Base-by-base conservation (phyloP, 2,329 filamentous ascomycete species). In the Claviceps arundinis region DNA sequence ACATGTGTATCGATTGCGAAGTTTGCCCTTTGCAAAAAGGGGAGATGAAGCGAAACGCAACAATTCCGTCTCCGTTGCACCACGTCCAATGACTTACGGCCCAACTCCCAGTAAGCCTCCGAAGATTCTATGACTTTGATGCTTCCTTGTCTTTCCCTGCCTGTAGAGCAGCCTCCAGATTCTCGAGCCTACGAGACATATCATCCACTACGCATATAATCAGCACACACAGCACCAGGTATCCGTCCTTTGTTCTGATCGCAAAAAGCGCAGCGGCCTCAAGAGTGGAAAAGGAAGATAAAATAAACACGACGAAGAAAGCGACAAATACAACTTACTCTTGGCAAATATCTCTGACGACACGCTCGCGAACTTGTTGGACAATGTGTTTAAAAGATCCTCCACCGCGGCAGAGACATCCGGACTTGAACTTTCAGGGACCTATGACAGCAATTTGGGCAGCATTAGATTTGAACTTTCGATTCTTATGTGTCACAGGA, bases 301-400 rank as follows among this genome's bases (percentile, higher is more conserved):
- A 19, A 37, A 37, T 9, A 48, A 16, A 8, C 24, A 47, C 13
- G 13, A n/a, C 19, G 13, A 14, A 44, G 8, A 42, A 34, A 30
- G 6, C 17, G 2, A 8, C 16, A 46, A 7, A 4, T 16, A 6
- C 16, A 34, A 72, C 83, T 65, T 68, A 95, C 89, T 87, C 70
- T 95, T 95, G 40, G 85, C 80, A 60, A 95, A 88, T 54, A 96
- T 84, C 69, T 95, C 90, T 54, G 81, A 85, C 8, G 88, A 94
- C 5, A 95, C 82, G 13, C 80, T 81, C 19, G 86, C 83, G 66
- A 95, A 95, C 66, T 95, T 95, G 66, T 81, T 84, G 50, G 87
- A 87, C 0, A 96, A 72, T 46, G 88, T 84, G 64, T 90, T 89
- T 4, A 96, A 73, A 2, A 96, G 77, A 42, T 95, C 88, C 60